A percentile compares a stretch with the other conserved stretches of the same genome.
phyloP scores from a whole-genome alignment of 441 rosid genomes.

The Adansonia rubrostipa region DNA sequence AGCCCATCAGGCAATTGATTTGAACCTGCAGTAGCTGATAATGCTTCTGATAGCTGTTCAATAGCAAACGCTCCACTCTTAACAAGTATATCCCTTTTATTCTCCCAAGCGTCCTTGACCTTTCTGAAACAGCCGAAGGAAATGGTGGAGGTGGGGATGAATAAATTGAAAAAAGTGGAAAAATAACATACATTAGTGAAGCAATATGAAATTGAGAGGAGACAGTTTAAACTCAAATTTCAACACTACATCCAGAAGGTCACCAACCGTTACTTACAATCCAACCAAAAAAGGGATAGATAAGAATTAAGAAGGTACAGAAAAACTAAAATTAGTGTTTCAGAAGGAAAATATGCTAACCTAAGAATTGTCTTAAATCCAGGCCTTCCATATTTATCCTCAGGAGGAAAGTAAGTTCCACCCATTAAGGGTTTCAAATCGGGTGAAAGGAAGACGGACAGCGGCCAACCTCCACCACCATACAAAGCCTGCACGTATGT shows the following conservation, averaged over 20 bases:
- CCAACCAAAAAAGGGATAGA: neutral
- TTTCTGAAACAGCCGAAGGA: slow-evolving; percentile 54
- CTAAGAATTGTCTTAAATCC: slow-evolving; percentile 90
- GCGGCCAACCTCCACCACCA: slow-evolving; percentile 98
- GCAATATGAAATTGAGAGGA: neutral
- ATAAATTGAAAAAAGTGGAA: slow-evolving; percentile 11
- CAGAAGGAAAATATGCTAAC: slow-evolving; percentile 40
- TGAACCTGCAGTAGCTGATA: slow-evolving; percentile 62
- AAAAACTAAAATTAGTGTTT: slow-evolving; percentile 15
- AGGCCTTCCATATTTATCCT: slow-evolving; percentile 87
- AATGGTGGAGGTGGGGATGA: neutral
- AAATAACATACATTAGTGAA: slow-evolving; percentile 2
- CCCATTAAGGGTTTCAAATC: slow-evolving; percentile 96
- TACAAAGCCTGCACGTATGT: slow-evolving; percentile 88
- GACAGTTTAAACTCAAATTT: slow-evolving; percentile 9
- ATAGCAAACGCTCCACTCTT: slow-evolving; percentile 83
- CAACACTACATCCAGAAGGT: neutral
- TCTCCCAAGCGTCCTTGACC: slow-evolving; percentile 88
- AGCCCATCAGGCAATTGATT: slow-evolving; percentile 67
- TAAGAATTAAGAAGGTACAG: neutral
- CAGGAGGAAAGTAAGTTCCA: slow-evolving; percentile 95
- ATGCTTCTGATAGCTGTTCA: slow-evolving; percentile 85
- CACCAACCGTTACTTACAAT: neutral
- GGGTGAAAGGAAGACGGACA: slow-evolving; percentile 88
- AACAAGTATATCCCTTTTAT: slow-evolving; percentile 66